Percentiles rank a stretch among this genome's conserved stretches.
These are phyloP conservation scores for Exophiala bonariae DNA, from an alignment of 2,329 filamentous ascomycete species.

Conservation along the genomic window DNA sequence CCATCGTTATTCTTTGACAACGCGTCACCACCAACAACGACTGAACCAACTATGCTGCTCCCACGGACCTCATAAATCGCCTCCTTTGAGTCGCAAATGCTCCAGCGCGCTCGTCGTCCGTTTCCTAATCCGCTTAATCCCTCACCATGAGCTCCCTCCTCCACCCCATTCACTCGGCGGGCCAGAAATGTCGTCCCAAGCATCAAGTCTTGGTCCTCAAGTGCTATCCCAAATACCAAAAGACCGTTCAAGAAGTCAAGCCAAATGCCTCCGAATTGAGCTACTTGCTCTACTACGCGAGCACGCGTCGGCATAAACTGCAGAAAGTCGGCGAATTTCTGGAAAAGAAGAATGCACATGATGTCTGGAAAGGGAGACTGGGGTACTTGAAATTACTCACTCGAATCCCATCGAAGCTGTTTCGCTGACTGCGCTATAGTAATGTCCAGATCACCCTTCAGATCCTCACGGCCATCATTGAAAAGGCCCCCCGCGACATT, in stretches of 20 bases:
- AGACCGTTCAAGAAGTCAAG: conserved; percentile 88
- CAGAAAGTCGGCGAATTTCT: conserved; percentile 94
- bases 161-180: conserved; percentile 54
- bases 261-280: conserved; percentile 96
- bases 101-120: too few relatives aligned
- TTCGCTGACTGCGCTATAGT: conserved; percentile 44
- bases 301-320: conserved; percentile 89
- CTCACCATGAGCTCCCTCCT: conserved; percentile 26
- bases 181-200: conserved; percentile 75
- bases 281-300: conserved; percentile 95
- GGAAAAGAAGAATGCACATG: conserved; percentile 87
- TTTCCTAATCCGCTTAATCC: conserved; percentile 2
- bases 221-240: conserved; percentile 91
- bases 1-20: too few relatives aligned
- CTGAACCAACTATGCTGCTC: conserved; percentile 1
- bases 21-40: too few relatives aligned
- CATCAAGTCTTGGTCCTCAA: conserved; percentile 95
- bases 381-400: conserved; percentile 56
- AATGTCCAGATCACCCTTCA: conserved; percentile 94
- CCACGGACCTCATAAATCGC: conserved; percentile 3
- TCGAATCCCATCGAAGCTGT: background rate
- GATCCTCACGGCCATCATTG: conserved; percentile 86
- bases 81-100: too few relatives aligned
- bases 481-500: conserved; percentile 87
- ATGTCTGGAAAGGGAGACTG: conserved; percentile 85